Evolutionary conservation across 192 early-diverging fungal genomes (phyloP), one percentile per base, ranked within the genome.

Genomic region (Coemansia sp.): DNA sequence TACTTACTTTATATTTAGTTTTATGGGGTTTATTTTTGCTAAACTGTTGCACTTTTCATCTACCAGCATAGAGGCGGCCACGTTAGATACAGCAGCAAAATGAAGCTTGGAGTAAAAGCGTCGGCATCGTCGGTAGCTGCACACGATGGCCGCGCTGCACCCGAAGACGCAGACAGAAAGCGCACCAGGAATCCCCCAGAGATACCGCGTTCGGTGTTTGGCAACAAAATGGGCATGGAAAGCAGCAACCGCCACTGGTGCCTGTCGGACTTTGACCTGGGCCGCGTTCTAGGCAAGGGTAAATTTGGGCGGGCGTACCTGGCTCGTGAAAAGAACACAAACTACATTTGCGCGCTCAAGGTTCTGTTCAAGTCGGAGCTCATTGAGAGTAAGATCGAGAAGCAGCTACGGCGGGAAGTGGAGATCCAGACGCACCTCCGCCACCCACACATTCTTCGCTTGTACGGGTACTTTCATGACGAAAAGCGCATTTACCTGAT

Each of bases 401-500:
- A 88, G 59, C 96, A 98, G 74, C 78, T 98, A n/a, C 69, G 91
- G 21, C 85, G 95, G 28, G 96, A 98, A 68, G 91, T 97, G 40
- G 95, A 98, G 61, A 96, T 97, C 64, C 96, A 98, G 71, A 86
- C 88, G 3, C 91, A 94, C 65, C 79, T 98, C 20, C 84, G 92
- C 85, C 96, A 98, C 65, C 86, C 88, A 8, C 89, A 98, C 74
- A 96, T 98, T 65, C 82, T 98, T 11, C 84, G 96, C n/a, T 78
- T 98, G 10, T 95, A 89, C 63, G 94, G 94, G 2, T 97, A 96
- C 71, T 98, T 98, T 72, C 91, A 97, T 80, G 96, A 98, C 62
- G 84, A 87, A 44, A 95, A 91, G 60, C 86, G 93, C 17, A 90
- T 97, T 2, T 96, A 92, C 62, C 69, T 98, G 60, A 95, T 98